Evolutionary conservation across 2,329 filamentous ascomycete genomes (phyloP), one percentile per base, ranked within the genome.

Genomic region (Ascochyta viciae-villosae): DNA sequence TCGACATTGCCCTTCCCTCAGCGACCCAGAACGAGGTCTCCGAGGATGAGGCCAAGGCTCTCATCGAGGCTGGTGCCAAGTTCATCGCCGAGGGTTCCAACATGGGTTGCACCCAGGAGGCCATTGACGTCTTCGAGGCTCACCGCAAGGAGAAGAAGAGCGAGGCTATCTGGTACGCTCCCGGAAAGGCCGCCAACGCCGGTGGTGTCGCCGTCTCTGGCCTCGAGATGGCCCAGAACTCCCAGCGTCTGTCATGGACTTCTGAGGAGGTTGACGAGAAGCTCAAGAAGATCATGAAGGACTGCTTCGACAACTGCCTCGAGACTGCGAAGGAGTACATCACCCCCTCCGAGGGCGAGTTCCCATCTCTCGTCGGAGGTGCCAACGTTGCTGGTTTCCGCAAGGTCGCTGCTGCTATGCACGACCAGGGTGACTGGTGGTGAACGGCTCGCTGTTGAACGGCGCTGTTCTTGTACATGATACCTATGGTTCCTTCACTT

Each of bases 211-310:
- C 95, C 54, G 95, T 99, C 37, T 96, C 92, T 3, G 95, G 95
- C 69, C 87, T 99, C 40, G 95, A 99, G 85, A 99, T 99, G 95
- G 93, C 94, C 7, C 95, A 99, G 87, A 98, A 99, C 87, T 94
- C 89, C 64, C 80, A 89, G 78, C 89, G 94, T 58, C 83, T 97
- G 64, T 85, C 81, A 73, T 99, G 95, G 95, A 90, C 91, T 26
- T 74, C 83, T 42, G 90, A 96, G 83, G 90, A 96, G 82, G 95
- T 98, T 64, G 94, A 98, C 80, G 81, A 84, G 67, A 92, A 92
- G 81, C 88, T 99, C 73, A 92, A 96, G 85, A 83, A 79, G 69
- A 98, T 98, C 81, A 99, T 99, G 95, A 89, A 94, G 84, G 85
- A 87, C 64, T 94, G 91, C 77, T 99, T 98, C 83, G 83, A 90